A percentile compares a stretch with the other conserved stretches of the same genome.
These are phyloP conservation scores for Zostera marina DNA, from an alignment of 116 monocot species.

Conservation along the genomic window DNA sequence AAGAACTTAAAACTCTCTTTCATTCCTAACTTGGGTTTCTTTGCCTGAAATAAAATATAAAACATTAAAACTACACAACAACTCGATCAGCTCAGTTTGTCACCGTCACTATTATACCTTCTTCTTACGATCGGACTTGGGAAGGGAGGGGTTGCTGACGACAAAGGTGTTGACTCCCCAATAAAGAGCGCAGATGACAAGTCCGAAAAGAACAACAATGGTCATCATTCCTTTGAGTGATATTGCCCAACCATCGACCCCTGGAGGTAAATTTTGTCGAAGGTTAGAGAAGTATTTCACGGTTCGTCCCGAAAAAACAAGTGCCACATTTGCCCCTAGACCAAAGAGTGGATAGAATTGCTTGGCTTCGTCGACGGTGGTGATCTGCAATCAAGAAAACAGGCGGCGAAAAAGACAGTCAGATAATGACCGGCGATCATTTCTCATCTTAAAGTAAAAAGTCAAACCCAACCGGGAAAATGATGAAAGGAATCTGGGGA, in stretches of 20 bases:
- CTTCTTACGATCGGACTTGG: slow-evolving; percentile 55
- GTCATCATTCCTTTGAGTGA: slow-evolving; percentile 98
- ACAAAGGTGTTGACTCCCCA: slow-evolving; percentile 81
- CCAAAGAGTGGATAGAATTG: slow-evolving; percentile 94
- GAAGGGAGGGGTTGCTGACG: slow-evolving; percentile 66
- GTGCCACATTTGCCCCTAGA: slow-evolving; percentile 86
- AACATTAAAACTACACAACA: neutral
- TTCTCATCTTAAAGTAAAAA: too few species aligned
- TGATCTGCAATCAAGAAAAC: slow-evolving; percentile 42
- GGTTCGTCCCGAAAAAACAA: slow-evolving; percentile 87
- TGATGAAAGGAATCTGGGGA: too few species aligned
- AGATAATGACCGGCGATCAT: too few species aligned
- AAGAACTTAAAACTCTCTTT: slow-evolving; percentile 83
- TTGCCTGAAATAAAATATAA: slow-evolving; percentile 20
- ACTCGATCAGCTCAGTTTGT: too few species aligned
- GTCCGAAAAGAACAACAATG: slow-evolving; percentile 72
- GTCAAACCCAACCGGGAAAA: too few species aligned
- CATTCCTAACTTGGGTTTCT: slow-evolving; percentile 82
- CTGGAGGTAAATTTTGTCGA: slow-evolving; percentile 70
- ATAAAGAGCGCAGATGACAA: slow-evolving; percentile 52
- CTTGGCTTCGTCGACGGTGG: slow-evolving; percentile 96
- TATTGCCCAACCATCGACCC: slow-evolving; percentile 90
- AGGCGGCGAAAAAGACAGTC: neutral
- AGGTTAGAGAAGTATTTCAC: slow-evolving; percentile 95
- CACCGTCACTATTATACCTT: too few species aligned